Base-by-base conservation (phyloP, 1,139 yeast species). In the Sugiyamaella sp. region DNA sequence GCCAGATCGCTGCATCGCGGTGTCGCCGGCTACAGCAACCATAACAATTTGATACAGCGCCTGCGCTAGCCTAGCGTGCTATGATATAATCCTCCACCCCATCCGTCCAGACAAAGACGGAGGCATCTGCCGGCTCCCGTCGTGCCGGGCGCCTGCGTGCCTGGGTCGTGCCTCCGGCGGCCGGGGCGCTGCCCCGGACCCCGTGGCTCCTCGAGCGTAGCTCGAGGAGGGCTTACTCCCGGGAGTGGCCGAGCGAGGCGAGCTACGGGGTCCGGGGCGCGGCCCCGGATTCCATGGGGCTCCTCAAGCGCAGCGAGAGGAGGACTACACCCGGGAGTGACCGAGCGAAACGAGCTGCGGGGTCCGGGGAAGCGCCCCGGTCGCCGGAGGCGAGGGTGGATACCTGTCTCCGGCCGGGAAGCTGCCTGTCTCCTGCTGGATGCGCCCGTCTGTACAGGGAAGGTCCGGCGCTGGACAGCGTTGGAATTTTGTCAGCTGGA, bases 261-360 rank as follows among this genome's bases (percentile, higher is more conserved):
- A 27, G 38, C 46, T 9, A 29, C 46, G 38, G 38, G 46, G 19
- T 29, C 35, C n/a, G 35, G 35, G 35, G 35, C 35, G 14, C 14
- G n/a, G 35, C 35, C 35, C 35, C 35, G n/a, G 35, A 6, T 25
- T 25, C 9, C 10, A 6, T 25, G 29, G 29, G 29, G 29, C 29
- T n/a, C n/a, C n/a, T n/a, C 29, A 10, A 25, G 10, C 29, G 29
- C 5, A 25, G 29, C 29, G 29, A 25, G 10, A 10, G 5, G 29
- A 25, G 29, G 29, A 10, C 9, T 10, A 25, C 29, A 6, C 9
- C 9, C 10, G 29, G 10, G 10, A 25, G 9, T 25, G 29, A 10
- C 29, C 9, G 10, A 10, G 9, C 29, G 29, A 25, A 25, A 6
- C 9, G 5, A 10, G 9, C 29, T 25, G 9, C 29, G 29, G 29